phyloP scores from a whole-genome alignment of 345 rosid species.

The Trapa bicornis region DNA sequence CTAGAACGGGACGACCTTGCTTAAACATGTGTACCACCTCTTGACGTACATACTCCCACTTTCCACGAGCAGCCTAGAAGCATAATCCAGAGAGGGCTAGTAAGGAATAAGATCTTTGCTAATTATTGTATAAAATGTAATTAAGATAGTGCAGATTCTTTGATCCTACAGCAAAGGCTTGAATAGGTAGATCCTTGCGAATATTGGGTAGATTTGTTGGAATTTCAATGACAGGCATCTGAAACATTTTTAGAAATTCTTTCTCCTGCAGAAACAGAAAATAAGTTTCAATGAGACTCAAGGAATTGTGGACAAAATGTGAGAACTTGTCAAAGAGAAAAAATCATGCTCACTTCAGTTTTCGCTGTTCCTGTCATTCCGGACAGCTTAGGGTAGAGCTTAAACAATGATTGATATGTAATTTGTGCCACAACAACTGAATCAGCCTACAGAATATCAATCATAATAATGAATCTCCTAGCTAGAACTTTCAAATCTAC shows the following conservation, averaged over 20 bases:
- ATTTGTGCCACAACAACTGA: constrained; percentile 96
- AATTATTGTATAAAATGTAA: not conserved
- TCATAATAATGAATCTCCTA: constrained; percentile 3
- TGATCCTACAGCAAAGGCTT: constrained; percentile 77
- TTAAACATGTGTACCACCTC: constrained; percentile 90
- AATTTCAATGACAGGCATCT: constrained; percentile 81
- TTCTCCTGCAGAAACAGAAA: constrained; percentile 48
- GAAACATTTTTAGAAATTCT: constrained; percentile 88
- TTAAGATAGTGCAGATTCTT: not conserved
- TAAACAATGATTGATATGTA: constrained; percentile 89
- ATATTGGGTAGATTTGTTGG: constrained; percentile 89
- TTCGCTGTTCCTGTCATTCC: constrained; percentile 99
- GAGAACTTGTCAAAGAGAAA: not conserved
- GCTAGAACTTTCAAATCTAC: not conserved
- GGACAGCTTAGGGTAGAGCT: constrained; percentile 89
- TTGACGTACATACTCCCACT: constrained; percentile 77
- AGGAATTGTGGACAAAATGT: constrained; percentile 3
- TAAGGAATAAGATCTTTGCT: constrained; percentile 2
- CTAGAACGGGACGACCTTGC: constrained; percentile 94
- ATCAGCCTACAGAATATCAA: constrained; percentile 51
- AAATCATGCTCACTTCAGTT: constrained; percentile 56
- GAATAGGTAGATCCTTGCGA: constrained; percentile 80
- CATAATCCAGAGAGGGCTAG: constrained; percentile 12
- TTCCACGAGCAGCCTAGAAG: constrained; percentile 74
- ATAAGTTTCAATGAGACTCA: not conserved